phyloP scores from a whole-genome alignment of 345 rosid genomes.

The Eutrema yunnanense region DNA sequence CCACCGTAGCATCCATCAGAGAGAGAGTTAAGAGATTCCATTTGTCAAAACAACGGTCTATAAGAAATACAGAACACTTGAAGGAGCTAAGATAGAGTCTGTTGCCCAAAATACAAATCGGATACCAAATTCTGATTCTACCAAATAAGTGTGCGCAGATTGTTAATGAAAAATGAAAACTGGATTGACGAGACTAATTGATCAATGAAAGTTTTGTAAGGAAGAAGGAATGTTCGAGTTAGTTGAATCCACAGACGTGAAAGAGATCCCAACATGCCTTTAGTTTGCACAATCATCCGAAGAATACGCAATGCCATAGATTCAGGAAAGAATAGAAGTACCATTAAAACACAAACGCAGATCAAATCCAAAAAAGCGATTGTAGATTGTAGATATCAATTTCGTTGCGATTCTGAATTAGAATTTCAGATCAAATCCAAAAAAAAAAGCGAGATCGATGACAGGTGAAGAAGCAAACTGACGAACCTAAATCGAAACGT shows the following conservation, averaged over 20 bases:
- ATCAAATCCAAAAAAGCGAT: not conserved
- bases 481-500: too few relatives aligned
- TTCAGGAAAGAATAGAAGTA: not conserved
- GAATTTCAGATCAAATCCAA: not conserved
- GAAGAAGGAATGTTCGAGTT: too few relatives aligned
- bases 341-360: not conserved
- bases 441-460: not conserved
- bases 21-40: not conserved
- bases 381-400: not conserved
- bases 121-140: too few relatives aligned
- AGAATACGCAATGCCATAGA: not conserved
- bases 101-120: too few relatives aligned
- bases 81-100: not conserved
- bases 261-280: not conserved
- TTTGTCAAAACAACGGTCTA: not conserved
- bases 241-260: too few relatives aligned
- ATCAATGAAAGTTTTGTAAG: too few relatives aligned
- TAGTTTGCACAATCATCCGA: too few relatives aligned
- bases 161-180: too few relatives aligned
- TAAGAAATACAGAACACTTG: not conserved
- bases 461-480: not conserved
- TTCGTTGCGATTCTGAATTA: not conserved
- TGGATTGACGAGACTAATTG: too few relatives aligned
- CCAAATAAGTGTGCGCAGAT: too few relatives aligned
- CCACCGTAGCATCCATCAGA: too few relatives aligned